Conservation (phyloP, 768 basidiomycete genomes). For the Tricholomella constricta region DNA sequence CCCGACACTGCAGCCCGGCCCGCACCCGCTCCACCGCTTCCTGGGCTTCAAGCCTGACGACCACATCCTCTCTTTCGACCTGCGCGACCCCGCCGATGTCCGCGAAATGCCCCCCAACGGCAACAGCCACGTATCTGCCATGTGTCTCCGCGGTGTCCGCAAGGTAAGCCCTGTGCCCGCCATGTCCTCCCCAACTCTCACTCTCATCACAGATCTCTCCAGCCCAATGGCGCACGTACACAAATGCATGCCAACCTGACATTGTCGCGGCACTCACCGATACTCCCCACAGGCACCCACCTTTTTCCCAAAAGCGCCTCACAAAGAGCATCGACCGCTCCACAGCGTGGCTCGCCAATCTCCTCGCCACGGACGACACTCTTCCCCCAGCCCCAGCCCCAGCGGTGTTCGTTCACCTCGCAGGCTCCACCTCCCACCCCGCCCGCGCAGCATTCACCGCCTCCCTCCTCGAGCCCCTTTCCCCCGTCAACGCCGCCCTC, state of each 20-base stretch:
- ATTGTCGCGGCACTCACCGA: constrained; percentile 73
- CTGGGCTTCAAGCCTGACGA: constrained; percentile 52
- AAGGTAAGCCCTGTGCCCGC: constrained; percentile 47
- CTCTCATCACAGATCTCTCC: constrained; percentile 48
- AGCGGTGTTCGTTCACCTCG: constrained; percentile 71
- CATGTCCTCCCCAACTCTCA: background rate
- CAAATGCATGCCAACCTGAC: constrained; percentile 60
- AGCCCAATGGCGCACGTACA: constrained; percentile 56
- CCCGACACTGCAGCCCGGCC: constrained; percentile 57
- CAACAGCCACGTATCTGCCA: constrained; percentile 53
- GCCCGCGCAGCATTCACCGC: constrained; percentile 70
- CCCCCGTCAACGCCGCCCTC: constrained; percentile 51
- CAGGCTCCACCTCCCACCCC: constrained; percentile 53
- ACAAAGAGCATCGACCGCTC: constrained; percentile 77
- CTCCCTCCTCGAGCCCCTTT: constrained; percentile 55
- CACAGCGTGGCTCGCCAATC: constrained; percentile 57
- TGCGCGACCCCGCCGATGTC: constrained; percentile 66
- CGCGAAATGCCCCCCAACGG: constrained; percentile 77
- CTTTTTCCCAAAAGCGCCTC: constrained; percentile 76
- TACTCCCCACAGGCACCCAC: constrained; percentile 61
- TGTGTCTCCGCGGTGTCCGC: constrained; percentile 67
- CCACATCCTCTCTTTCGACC: constrained; percentile 59
- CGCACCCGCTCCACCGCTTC: constrained; percentile 62
- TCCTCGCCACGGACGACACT: constrained; percentile 37
- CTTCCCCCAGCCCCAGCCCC: constrained; percentile 22